Evolutionary conservation across 2,329 filamentous ascomycete genomes (phyloP).

Genomic region (Leptographium galeiforme): DNA sequence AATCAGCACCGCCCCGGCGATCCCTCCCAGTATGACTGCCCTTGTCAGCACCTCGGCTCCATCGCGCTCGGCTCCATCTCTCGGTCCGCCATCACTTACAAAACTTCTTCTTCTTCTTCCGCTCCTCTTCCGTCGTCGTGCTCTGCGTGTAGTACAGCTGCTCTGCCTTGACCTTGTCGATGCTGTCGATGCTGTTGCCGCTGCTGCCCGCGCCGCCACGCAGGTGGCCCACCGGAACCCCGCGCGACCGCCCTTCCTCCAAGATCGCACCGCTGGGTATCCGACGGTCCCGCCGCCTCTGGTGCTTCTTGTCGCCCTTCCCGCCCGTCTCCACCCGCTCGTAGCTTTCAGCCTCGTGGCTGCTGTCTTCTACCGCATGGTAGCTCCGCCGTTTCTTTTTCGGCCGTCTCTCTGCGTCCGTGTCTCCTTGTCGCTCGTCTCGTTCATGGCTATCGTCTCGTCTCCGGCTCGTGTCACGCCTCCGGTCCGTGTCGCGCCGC

Average conservation of each 20-base stretch:
- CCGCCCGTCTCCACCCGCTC: conserved; percentile 6
- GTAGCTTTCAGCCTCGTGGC: conserved; percentile 5
- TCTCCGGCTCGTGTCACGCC: neutral
- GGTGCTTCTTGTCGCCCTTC: conserved; percentile 6
- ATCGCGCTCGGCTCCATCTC: no score
- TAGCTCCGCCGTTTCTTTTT: neutral
- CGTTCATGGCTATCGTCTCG: neutral
- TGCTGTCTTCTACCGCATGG: neutral
- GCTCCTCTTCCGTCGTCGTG: conserved; percentile 15
- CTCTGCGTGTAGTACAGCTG: conserved; percentile 19
- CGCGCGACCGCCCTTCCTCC: conserved; percentile 46
- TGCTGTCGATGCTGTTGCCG: conserved; percentile 35
- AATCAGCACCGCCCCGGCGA: conserved; percentile 42
- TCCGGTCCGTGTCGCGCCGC: neutral
- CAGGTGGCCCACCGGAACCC: conserved; percentile 12
- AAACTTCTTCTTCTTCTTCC: conserved; percentile 39
- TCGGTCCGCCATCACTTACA: no score
- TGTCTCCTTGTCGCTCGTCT: neutral
- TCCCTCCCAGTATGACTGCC: conserved; percentile 36
- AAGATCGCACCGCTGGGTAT: conserved; percentile 58
- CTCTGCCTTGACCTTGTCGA: conserved; percentile 37
- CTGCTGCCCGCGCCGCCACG: conserved; percentile 32
- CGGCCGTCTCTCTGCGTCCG: neutral
- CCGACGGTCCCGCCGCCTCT: conserved; percentile 27
- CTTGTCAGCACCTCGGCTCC: no score